Percentiles rank a stretch among this genome's conserved stretches.
Evolutionary conservation across 257 asterid genomes (phyloP).

Genomic region (Cynanchum wilfordii): DNA sequence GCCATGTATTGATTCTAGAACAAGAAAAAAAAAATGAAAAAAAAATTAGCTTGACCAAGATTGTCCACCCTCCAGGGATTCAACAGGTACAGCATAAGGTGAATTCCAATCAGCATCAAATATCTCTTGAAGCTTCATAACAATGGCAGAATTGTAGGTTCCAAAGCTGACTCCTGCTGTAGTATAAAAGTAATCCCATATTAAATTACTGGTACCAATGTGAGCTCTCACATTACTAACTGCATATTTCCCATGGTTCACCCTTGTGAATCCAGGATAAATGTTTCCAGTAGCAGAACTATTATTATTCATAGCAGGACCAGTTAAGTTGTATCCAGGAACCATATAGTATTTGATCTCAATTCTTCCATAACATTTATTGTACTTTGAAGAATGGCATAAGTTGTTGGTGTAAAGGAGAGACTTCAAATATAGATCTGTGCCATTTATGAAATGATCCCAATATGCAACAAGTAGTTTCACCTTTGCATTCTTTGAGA

Average conservation of each 20-base stretch:
- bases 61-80: slow-evolving; percentile 41
- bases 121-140: slow-evolving; percentile 62
- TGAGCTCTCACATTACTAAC: slow-evolving; percentile 75
- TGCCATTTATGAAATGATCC: slow-evolving; percentile 65
- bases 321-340: slow-evolving; percentile 72
- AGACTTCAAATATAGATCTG: slow-evolving; percentile 61
- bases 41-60: slow-evolving; percentile 34
- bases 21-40: neutral
- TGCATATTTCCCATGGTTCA: slow-evolving; percentile 81
- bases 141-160: slow-evolving; percentile 55
- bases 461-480: slow-evolving; percentile 67
- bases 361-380: slow-evolving; percentile 58
- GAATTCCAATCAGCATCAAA: slow-evolving; percentile 89
- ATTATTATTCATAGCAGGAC: slow-evolving; percentile 43
- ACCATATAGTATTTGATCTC: slow-evolving; percentile 77
- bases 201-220: slow-evolving; percentile 75
- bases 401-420: slow-evolving; percentile 64
- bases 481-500: slow-evolving; percentile 59
- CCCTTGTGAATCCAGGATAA: slow-evolving; percentile 72
- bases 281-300: slow-evolving; percentile 49
- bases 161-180: slow-evolving; percentile 83
- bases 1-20: neutral
- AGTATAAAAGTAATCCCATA: slow-evolving; percentile 78
- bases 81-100: slow-evolving; percentile 60
- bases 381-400: slow-evolving; percentile 63